Conservation (phyloP, 2,329 filamentous ascomycete genomes). For the Beauveria caledonica region DNA sequence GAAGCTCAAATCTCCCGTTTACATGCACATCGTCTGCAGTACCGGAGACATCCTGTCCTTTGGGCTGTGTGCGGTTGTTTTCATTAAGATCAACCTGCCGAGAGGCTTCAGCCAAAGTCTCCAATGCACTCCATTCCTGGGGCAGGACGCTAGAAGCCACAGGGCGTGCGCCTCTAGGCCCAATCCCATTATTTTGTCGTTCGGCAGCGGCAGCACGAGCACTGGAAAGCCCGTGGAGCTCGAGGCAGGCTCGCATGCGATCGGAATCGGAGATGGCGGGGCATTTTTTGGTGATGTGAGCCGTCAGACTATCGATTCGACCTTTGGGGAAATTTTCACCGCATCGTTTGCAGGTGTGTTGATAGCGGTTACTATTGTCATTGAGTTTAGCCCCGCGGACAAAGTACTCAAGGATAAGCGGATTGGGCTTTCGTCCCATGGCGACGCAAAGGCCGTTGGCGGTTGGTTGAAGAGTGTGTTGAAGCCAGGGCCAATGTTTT, state of each 20-base stretch:
- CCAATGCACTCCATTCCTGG: constrained; percentile 69
- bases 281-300: constrained; percentile 80
- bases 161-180: constrained; percentile 22
- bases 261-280: constrained; percentile 68
- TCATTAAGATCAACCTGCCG: constrained; percentile 64
- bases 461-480: background rate
- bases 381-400: constrained; percentile 77
- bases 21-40: constrained; percentile 17
- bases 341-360: constrained; percentile 82
- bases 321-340: constrained; percentile 87
- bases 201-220: constrained; percentile 28
- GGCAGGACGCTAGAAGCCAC: constrained; percentile 28
- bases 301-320: constrained; percentile 71
- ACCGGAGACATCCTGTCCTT: constrained; percentile 24
- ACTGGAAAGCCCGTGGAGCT: constrained; percentile 61
- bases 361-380: constrained; percentile 85
- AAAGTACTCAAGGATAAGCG: constrained; percentile 81
- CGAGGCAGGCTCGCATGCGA: constrained; percentile 64
- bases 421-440: constrained; percentile 80
- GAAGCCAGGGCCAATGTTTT: background rate
- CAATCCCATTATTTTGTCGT: constrained; percentile 20
- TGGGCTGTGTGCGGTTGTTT: constrained; percentile 44
- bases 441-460: constrained; percentile 15
- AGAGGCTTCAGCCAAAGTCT: constrained; percentile 82
- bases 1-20: constrained; percentile 41